Evolutionary conservation across 768 basidiomycete species (phyloP).

Genomic region (Amanita jacksonii): DNA sequence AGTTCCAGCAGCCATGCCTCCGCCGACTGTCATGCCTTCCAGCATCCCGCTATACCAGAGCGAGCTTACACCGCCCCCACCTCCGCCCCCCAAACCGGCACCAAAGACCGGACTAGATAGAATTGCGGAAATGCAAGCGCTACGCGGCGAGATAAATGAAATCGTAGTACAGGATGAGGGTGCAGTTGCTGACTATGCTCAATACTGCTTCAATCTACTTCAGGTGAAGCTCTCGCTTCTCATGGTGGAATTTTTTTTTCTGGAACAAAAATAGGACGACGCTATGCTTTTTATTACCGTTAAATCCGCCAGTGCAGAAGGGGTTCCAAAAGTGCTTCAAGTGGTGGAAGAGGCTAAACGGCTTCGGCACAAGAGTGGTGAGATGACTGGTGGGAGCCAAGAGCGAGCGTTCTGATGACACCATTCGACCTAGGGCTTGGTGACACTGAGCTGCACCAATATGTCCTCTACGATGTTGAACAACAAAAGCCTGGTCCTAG

Average conservation of each 20-base stretch:
- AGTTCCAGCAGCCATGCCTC: not conserved
- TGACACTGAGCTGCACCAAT: constrained; percentile 62
- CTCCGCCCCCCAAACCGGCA: constrained; percentile 46
- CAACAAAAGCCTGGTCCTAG: constrained; percentile 46
- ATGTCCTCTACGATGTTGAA: constrained; percentile 59
- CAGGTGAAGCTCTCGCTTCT: constrained; percentile 30
- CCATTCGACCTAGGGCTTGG: constrained; percentile 23
- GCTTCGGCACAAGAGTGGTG: constrained; percentile 66
- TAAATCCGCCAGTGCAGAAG: constrained; percentile 46
- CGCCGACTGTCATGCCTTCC: constrained; percentile 7
- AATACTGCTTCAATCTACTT: constrained; percentile 54
- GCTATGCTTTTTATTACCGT: constrained; percentile 75
- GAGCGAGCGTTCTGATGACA: not conserved
- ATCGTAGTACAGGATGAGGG: constrained; percentile 63
- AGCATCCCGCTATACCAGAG: constrained; percentile 12
- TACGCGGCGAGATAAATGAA: constrained; percentile 67
- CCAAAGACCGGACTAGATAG: constrained; percentile 60
- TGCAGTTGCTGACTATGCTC: constrained; percentile 53
- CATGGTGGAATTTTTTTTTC: not conserved
- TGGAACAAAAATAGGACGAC: constrained; percentile 44
- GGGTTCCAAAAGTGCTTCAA: constrained; percentile 72
- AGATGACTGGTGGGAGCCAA: constrained; percentile 12
- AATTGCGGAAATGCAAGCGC: constrained; percentile 61
- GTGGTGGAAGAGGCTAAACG: constrained; percentile 77
- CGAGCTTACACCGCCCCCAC: constrained; percentile 27